Evolutionary conservation across 305 asterid species (phyloP).

Genomic region (Rubia balearica): DNA sequence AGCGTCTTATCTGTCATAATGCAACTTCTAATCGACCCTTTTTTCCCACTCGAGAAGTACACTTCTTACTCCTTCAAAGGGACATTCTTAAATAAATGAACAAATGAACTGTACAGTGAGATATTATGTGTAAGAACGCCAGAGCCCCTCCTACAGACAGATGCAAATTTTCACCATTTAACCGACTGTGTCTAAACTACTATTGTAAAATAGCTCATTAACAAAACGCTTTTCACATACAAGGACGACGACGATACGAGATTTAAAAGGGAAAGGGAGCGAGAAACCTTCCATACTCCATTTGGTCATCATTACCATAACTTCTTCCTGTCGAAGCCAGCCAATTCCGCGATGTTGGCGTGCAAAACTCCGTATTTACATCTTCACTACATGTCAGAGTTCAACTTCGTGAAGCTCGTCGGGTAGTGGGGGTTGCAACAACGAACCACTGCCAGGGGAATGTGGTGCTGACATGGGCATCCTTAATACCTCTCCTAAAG

Average conservation of each 20-base stretch:
- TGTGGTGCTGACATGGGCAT: slow-evolving; percentile 27
- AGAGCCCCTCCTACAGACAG: slow-evolving; percentile 19
- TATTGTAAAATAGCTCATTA: slow-evolving; percentile 26
- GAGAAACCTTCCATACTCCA: neutral
- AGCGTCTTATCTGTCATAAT: slow-evolving; percentile 5
- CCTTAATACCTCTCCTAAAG: slow-evolving; percentile 52
- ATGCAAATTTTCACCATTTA: slow-evolving; percentile 25
- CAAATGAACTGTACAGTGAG: slow-evolving; percentile 43
- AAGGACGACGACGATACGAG: neutral
- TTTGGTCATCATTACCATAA: neutral
- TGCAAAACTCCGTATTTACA: slow-evolving; percentile 18
- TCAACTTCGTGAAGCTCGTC: slow-evolving; percentile 58
- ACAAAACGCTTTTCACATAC: slow-evolving; percentile 18
- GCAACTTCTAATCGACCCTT: neutral
- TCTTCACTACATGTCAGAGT: slow-evolving; percentile 34
- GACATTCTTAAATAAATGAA: slow-evolving; percentile 37
- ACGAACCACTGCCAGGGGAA: slow-evolving; percentile 28
- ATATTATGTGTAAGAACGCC: slow-evolving; percentile 22
- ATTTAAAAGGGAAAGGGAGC: too few species aligned
- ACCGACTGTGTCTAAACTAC: slow-evolving; percentile 42
- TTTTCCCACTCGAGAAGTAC: slow-evolving; percentile 6
- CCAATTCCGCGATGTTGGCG: neutral
- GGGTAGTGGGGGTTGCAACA: slow-evolving; percentile 23
- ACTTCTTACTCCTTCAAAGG: slow-evolving; percentile 17
- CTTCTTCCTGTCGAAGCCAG: slow-evolving; percentile 8